Percentiles rank a stretch among this genome's conserved stretches.
phyloP scores from a whole-genome alignment of 1,284 basidiomycete species.

The Apiotrichum veenhuisii region DNA sequence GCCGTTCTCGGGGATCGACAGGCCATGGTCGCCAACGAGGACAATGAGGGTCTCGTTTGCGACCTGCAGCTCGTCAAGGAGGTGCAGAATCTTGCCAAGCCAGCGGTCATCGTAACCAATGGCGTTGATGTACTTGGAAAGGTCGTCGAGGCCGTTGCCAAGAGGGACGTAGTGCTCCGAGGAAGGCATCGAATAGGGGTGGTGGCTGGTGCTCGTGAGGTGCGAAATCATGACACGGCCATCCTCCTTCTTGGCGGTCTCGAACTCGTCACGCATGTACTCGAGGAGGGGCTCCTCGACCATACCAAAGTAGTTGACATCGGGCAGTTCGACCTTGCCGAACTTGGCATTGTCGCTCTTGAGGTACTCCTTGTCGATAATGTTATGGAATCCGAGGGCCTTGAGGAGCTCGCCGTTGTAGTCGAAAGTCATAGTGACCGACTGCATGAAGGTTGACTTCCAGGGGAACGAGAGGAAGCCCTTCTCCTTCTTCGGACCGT shows the following conservation, averaged over 20 bases:
- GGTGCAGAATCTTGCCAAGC: constrained; percentile 6
- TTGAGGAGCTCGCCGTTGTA: background rate
- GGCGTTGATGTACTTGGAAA: constrained; percentile 10
- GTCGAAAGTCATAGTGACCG: constrained; percentile 1
- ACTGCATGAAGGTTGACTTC: constrained; percentile 2
- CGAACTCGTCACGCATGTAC: constrained; percentile 8
- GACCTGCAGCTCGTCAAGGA: constrained; percentile 6
- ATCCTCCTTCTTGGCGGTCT: constrained; percentile 2
- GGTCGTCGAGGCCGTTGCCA: background rate
- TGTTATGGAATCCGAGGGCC: background rate
- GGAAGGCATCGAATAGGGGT: background rate
- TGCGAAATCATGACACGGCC: constrained; percentile 7
- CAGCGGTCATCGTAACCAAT: constrained; percentile 11
- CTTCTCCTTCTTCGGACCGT: background rate
- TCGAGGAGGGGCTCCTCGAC: constrained; percentile 7
- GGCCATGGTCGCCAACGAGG: constrained; percentile 8
- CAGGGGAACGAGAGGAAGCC: background rate
- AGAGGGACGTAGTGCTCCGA: background rate
- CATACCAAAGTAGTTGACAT: constrained; percentile 11
- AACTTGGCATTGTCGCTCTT: constrained; percentile 1
- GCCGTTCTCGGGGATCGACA: constrained; percentile 9
- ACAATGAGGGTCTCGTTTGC: constrained; percentile 15
- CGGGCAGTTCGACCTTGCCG: background rate
- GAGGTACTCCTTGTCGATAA: constrained; percentile 2
- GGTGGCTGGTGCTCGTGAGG: constrained; percentile 9